Base-by-base conservation (phyloP, 345 rosid species). In the Rhizophora apiculata region DNA sequence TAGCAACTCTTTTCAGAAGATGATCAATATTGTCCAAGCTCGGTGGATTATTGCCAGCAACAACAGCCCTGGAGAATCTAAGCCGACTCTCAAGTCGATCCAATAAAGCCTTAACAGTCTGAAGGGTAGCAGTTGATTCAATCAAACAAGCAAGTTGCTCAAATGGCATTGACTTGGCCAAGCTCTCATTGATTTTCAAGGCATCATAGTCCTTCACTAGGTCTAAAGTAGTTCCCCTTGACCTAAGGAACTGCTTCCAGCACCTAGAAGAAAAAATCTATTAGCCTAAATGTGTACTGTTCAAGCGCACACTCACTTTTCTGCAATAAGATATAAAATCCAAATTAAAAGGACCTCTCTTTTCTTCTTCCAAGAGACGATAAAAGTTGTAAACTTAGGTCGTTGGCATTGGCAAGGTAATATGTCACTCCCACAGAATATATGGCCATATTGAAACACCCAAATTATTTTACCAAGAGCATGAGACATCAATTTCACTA, bases 61-160 rank as follows among this genome's bases (percentile, higher is more conserved):
- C 73, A 61, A 83, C 76, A 62, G 75, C 75, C 67, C 69, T 85
- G 36, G 86, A 95, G 72, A 82, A 91, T 78, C 78, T 79, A 69
- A 88, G 74, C 10, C 97, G 96, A 74, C 83, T 79, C 76, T 92
- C 97, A 57, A 92, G 67, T 24, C 99, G 90, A 69, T 96, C 95
- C 48, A 92, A 91, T 55, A 96, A 72, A 46, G 80, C 76, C 70
- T 88, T 90, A 59, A 76, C 90, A 31, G 85, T 82, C 69, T 60
- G 88, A 49, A 96, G 84, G 26, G 92, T 89, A 57, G 65, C 58
- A 39, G 74, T 48, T 24, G 98, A 96, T 76, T 86, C 96, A 60
- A 96, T 83, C 68, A 85, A 79, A 76, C 71, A 65, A 8, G 99
- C 98, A 60, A 96, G 85, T 63, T 85, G 90, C 74, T 96, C 99